Percentiles rank a stretch among this genome's conserved stretches.
Conservation (phyloP, 768 basidiomycete species). For the Lactifluus rugatus region DNA sequence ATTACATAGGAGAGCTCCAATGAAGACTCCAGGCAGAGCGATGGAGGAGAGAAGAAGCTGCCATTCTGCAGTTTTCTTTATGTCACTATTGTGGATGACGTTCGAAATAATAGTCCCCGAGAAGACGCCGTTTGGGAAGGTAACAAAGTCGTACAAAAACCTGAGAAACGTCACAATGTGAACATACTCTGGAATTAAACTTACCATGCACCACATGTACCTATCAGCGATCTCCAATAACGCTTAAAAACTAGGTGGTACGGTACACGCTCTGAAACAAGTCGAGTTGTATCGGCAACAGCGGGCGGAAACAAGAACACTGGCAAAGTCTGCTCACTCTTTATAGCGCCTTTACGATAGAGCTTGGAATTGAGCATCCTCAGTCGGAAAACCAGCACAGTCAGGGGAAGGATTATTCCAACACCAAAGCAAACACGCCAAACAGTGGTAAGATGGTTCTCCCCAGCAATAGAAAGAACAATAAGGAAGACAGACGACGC, state of each 20-base stretch:
- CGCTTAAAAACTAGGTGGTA: constrained; percentile 48
- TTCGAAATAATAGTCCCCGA: constrained; percentile 57
- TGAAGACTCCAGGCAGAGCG: constrained; percentile 45
- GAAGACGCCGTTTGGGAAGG: constrained; percentile 67
- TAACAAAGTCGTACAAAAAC: constrained; percentile 64
- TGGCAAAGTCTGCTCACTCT: constrained; percentile 35
- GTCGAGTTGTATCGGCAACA: not conserved
- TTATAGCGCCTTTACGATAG: constrained; percentile 56
- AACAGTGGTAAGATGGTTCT: constrained; percentile 49
- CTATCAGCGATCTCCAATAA: constrained; percentile 62
- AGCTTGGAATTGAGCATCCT: constrained; percentile 62
- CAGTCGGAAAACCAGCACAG: constrained; percentile 63
- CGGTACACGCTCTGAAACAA: constrained; percentile 40
- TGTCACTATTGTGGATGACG: constrained; percentile 45
- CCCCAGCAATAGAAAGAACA: constrained; percentile 55
- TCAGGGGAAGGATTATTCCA: constrained; percentile 51
- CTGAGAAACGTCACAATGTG: constrained; percentile 24
- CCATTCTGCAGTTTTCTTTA: constrained; percentile 57
- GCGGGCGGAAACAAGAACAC: not conserved
- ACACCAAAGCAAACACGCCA: constrained; percentile 62
- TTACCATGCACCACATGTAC: constrained; percentile 66
- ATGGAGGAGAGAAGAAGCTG: constrained; percentile 56
- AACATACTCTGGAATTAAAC: constrained; percentile 7
- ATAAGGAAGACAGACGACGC: constrained; percentile 59
- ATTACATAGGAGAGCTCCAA: constrained; percentile 37